Conservation (phyloP, 805 yeast genomes). For the Saccharomycopsis synnaedendra region DNA sequence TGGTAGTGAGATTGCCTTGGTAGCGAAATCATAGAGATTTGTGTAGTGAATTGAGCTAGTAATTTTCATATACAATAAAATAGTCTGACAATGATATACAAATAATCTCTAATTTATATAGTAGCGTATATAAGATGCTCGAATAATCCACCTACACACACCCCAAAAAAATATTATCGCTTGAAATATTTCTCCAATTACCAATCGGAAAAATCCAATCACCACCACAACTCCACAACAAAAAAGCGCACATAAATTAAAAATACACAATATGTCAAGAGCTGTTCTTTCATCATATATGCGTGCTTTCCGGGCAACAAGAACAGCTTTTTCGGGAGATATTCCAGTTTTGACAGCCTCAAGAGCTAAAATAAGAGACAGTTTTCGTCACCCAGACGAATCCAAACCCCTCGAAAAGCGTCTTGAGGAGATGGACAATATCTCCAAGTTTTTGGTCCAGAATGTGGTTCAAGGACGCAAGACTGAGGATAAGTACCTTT, state of each 20-base stretch:
- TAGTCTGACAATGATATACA: too few species aligned
- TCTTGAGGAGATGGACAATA: slow-evolving; percentile 49
- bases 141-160: too few species aligned
- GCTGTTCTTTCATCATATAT: slow-evolving; percentile 45
- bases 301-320: slow-evolving; percentile 40
- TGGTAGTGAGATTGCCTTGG: too few species aligned
- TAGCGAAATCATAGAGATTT: too few species aligned
- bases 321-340: slow-evolving; percentile 28
- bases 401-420: slow-evolving; percentile 36
- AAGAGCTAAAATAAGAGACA: slow-evolving; percentile 44
- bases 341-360: slow-evolving; percentile 42
- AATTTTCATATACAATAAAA: too few species aligned
- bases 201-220: too few species aligned
- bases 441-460: slow-evolving; percentile 53
- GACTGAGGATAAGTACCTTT: slow-evolving; percentile 23
- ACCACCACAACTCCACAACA: background rate
- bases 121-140: too few species aligned
- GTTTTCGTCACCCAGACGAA: slow-evolving; percentile 39
- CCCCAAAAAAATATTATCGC: too few species aligned
- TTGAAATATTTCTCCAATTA: too few species aligned
- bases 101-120: too few species aligned
- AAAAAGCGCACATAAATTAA: background rate
- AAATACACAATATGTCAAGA: background rate
- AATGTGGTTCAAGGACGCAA: slow-evolving; percentile 83
- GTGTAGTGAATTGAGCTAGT: too few species aligned